Evolutionary conservation across 345 rosid species (phyloP).

Genomic region (Pistacia integerrima): DNA sequence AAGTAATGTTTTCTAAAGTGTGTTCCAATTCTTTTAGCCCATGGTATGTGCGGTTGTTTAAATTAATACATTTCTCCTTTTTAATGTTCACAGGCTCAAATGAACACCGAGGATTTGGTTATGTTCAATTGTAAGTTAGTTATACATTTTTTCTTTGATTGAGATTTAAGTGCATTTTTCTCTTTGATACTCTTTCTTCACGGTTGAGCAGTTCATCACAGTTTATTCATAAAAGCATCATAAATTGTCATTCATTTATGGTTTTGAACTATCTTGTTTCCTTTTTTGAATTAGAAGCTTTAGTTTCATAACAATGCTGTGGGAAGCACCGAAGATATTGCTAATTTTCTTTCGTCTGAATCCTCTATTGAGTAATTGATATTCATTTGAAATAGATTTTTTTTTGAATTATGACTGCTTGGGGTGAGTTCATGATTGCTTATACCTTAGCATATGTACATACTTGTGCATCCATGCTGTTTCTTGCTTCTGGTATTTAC

Average conservation of each 20-base stretch:
- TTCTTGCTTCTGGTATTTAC: not conserved
- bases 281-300: constrained; percentile 2
- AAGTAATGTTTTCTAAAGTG: not conserved
- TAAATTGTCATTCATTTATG: not conserved
- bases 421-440: not conserved
- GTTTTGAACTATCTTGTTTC: not conserved
- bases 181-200: not conserved
- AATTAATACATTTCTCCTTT: constrained; percentile 1
- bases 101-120: constrained; percentile 80
- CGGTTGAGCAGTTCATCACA: not conserved
- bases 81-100: constrained; percentile 55
- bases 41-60: not conserved
- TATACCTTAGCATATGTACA: not conserved
- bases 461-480: not conserved
- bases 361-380: not conserved
- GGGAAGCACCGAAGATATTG: not conserved
- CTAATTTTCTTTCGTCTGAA: not conserved
- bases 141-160: not conserved
- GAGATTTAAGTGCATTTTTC: constrained; percentile 1
- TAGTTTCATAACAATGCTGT: not conserved
- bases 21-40: not conserved
- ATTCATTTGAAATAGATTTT: too few relatives aligned
- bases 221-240: not conserved
- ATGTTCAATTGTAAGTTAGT: constrained; percentile 76
- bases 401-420: too few relatives aligned